Base-by-base conservation (phyloP, 495 filamentous ascomycete genomes). In the Hypoxylon lienhwacheense region DNA sequence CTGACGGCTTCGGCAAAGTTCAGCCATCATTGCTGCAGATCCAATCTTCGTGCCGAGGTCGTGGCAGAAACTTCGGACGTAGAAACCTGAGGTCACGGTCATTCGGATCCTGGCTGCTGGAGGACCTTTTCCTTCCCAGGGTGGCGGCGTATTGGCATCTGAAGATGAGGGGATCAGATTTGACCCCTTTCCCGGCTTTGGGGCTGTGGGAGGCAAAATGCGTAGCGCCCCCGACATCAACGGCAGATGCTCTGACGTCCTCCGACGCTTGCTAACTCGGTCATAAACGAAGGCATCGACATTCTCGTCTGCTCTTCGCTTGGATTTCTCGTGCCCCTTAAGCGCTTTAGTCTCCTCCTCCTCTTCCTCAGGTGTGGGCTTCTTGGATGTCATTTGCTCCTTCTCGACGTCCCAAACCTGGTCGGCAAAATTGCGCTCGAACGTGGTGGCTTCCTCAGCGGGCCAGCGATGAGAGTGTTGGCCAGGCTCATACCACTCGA, bases 1-100 rank as follows among this genome's bases (percentile, higher is more conserved):
- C 66, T 99, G 93, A 34, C 88, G 83, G 1, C 82, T 86, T 12
- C 93, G 84, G 36, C 86, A 77, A 22, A 99, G 81, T 50, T 85
- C 81, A 40, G 89, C 85, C 93, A 99, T 97, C 62, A 92, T 74
- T 19, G 80, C 93, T 24, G 86, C 82, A 25, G 88, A 95, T 17
- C 85, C 84, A 7, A 95, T 72, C 33, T 90, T 88, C 59, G 84
- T 79, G 12, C 93, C 93, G 21, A 99, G 77, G 62, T 99, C 95
- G 62, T 97, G 90, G 46, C 89, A 88, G 33, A 99, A 78, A 25
- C 86, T 91, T 46, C 93, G 88, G 31, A 99, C 93, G 71, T 99
- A 99, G 77, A 97, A 99, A 32, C 93, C 93, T 3, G 90, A 96
- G 3, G 90, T 86, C 31, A 96, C 93, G 1, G 87, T 95, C 88